These are phyloP conservation scores for Amanita rubescens DNA, from an alignment of 768 basidiomycete genomes.

Conservation along the genomic window DNA sequence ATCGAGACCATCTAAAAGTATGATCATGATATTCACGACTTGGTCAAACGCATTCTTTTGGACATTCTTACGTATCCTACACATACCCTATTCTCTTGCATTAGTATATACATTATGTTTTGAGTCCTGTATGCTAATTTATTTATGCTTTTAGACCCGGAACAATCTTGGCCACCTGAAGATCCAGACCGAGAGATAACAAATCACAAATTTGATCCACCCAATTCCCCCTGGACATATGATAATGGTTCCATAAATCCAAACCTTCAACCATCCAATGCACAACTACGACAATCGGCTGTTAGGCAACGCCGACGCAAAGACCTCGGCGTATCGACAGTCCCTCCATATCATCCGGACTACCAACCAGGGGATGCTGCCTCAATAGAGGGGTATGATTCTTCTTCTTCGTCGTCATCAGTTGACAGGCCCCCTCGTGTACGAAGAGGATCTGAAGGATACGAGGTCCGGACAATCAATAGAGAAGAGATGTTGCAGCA, in stretches of 20 bases:
- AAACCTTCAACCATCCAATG: conserved; percentile 55
- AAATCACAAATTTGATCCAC: conserved; percentile 36
- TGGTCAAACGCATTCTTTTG: not conserved
- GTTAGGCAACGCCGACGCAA: conserved; percentile 17
- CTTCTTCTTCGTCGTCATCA: conserved; percentile 21
- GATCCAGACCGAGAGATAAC: conserved; percentile 43
- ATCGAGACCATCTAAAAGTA: not conserved
- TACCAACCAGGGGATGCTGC: conserved; percentile 36
- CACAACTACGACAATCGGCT: conserved; percentile 23
- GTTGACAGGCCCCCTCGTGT: conserved; percentile 28
- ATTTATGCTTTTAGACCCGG: conserved; percentile 18
- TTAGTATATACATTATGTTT: not conserved
- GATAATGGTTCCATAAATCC: conserved; percentile 76
- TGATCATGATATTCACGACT: not conserved
- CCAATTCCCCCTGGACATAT: conserved; percentile 80
- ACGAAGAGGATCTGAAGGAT: conserved; percentile 76
- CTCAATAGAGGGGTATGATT: conserved; percentile 21
- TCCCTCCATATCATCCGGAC: conserved; percentile 77
- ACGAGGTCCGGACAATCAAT: conserved; percentile 56
- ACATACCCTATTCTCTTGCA: not conserved
- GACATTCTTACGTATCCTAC: not conserved
- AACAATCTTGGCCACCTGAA: conserved; percentile 61
- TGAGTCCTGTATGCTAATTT: not conserved
- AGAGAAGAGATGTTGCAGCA: conserved; percentile 58
- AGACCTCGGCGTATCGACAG: conserved; percentile 32